A percentile compares a stretch with the other conserved stretches of the same genome.
Conservation (phyloP, 306 rosid species). For the Dalbergia cultrata region DNA sequence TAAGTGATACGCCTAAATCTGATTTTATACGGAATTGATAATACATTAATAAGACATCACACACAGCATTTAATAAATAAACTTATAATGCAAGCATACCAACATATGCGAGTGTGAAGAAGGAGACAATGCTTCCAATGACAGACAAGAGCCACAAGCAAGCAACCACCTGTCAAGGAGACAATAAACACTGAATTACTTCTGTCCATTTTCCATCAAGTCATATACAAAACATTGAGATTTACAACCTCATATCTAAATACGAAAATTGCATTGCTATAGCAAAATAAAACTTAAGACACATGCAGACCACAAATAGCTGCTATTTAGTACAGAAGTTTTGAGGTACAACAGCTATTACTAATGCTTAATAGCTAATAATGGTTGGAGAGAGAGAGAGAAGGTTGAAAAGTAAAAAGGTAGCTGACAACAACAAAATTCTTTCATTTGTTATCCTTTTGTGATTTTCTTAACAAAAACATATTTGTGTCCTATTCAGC, state of each 20-base stretch:
- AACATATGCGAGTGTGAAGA: conserved; percentile 80
- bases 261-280: conserved; percentile 8
- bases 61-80: conserved; percentile 35
- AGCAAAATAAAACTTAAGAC: conserved; percentile 22
- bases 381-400: no score
- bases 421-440: background rate
- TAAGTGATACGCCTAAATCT: conserved; percentile 18
- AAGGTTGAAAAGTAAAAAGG: background rate
- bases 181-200: conserved; percentile 44
- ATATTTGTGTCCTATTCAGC: background rate
- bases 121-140: conserved; percentile 77
- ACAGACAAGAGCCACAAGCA: conserved; percentile 89
- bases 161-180: conserved; percentile 74
- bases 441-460: background rate
- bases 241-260: conserved; percentile 33
- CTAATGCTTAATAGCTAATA: no score
- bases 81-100: conserved; percentile 58
- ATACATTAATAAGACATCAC: conserved; percentile 6
- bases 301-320: background rate
- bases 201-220: conserved; percentile 14
- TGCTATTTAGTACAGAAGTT: no score
- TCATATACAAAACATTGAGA: conserved; percentile 11
- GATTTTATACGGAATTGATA: background rate
- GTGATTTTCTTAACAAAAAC: no score
- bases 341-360: no score